Base-by-base conservation (phyloP, 2,329 filamentous ascomycete species). In the Pseudogymnoascus sp. region DNA sequence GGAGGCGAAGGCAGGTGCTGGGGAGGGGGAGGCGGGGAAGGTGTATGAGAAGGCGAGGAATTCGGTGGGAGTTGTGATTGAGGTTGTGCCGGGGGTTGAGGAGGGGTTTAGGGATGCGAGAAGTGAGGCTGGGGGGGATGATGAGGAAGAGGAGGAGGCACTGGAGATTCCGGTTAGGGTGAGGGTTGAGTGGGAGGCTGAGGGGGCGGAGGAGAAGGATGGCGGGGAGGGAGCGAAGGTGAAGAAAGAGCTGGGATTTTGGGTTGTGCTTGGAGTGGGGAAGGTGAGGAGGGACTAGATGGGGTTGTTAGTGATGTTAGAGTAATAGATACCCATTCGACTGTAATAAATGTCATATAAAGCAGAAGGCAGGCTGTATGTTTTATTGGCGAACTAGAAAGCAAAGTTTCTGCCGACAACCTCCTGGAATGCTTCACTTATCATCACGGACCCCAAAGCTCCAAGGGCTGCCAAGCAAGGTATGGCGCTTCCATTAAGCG, bases 91-190 rank as follows among this genome's bases (percentile, higher is more conserved):
- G 1, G 79, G 70, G 69, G 80, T 65, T 65, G 75, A 69, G 15
- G 71, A 73, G 52, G 74, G 69, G 15, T 70, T 72, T 61, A 64
- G 59, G 27, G 65, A 64, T 39, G 64, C 63, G 18, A 67, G 62
- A 1, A 63, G 65, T 10, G 66, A 65, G 21, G 65, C 69, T 35
- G 71, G 65, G 25, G 69, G 74, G 61, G 71, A 67, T 36, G 72
- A 71, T 2, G 67, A 69, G 45, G 72, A 73, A 31, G 27, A 74
- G 64, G 81, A 83, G 70, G 83, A 87, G 65, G 64, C 73, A 60
- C 64, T 97, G 42, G 94, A 99, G 79, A 93, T 99, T 68, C 93
- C 94, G 61, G 87, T 99, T 70, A 95, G 96, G 78, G 90, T 99
- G 64, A 83, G 92, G 25, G 82, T 96, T 62, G 92, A 97, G 74